phyloP scores from a whole-genome alignment of 768 basidiomycete genomes.

The Crepidotus variabilis region DNA sequence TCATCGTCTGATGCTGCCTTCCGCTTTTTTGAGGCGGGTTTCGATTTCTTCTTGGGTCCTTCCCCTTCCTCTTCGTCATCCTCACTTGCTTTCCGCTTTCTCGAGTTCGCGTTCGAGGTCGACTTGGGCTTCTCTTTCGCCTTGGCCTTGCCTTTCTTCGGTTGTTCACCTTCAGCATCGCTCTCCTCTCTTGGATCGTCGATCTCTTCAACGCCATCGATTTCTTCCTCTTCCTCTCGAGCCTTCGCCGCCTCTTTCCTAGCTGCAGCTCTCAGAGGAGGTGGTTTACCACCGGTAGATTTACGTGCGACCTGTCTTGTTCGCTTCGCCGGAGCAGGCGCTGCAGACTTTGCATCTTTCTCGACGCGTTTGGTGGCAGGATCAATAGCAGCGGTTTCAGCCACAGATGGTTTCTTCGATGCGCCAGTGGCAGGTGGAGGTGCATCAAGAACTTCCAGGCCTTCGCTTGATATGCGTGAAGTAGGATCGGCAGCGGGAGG shows the following conservation, averaged over 20 bases:
- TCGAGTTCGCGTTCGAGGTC: not conserved
- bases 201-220: conserved; percentile 11
- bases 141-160: conserved; percentile 38
- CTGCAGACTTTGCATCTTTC: not conserved
- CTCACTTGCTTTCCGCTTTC: conserved; percentile 1
- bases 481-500: not conserved
- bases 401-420: too few species aligned
- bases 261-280: not conserved
- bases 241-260: too few species aligned
- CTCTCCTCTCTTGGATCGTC: conserved; percentile 19
- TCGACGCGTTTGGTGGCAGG: too few species aligned
- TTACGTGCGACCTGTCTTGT: conserved; percentile 1
- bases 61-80: conserved; percentile 11
- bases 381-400: too few species aligned
- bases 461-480: not conserved
- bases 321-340: not conserved
- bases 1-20: conserved; percentile 16
- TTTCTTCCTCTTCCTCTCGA: conserved; percentile 1
- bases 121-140: conserved; percentile 10
- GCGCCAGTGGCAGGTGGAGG: not conserved
- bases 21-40: not conserved
- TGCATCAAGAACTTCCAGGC: not conserved
- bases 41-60: not conserved
- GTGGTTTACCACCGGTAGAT: conserved; percentile 2
- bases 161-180: conserved; percentile 21